phyloP scores from a whole-genome alignment of 2,329 filamentous ascomycete genomes.

The Aureobasidium pullulans region DNA sequence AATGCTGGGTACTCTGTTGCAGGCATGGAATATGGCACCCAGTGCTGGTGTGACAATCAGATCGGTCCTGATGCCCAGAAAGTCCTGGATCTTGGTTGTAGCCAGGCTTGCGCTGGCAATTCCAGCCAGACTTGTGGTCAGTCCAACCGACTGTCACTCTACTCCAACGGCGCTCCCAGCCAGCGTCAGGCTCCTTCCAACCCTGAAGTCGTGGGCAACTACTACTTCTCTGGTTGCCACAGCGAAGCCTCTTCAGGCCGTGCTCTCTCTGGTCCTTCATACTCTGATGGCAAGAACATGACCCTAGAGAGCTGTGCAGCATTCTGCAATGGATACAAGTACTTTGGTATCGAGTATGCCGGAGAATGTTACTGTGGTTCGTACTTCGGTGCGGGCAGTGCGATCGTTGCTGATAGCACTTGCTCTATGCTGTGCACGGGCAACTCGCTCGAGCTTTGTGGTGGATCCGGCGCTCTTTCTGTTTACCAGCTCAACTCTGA shows the following conservation, averaged over 20 bases:
- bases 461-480: conserved; percentile 22
- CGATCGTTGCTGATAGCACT: conserved; percentile 15
- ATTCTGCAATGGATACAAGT: conserved; percentile 30
- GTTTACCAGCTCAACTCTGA: conserved; percentile 20
- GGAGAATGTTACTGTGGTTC: conserved; percentile 31
- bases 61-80: conserved; percentile 22
- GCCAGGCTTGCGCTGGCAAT: conserved; percentile 26
- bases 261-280: conserved; percentile 22
- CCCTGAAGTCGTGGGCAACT: conserved; percentile 23
- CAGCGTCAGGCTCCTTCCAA: conserved; percentile 20
- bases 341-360: conserved; percentile 33
- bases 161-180: conserved; percentile 21
- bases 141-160: conserved; percentile 26
- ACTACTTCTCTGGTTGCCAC: conserved; percentile 25
- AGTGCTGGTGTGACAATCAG: conserved; percentile 30
- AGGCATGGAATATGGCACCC: conserved; percentile 26
- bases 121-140: conserved; percentile 25
- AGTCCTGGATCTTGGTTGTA: conserved; percentile 27
- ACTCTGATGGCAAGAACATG: conserved; percentile 26
- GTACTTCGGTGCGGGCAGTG: conserved; percentile 17
- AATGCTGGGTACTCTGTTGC: conserved; percentile 28
- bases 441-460: conserved; percentile 24
- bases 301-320: conserved; percentile 33
- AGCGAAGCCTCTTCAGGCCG: conserved; percentile 23
- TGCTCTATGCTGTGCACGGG: conserved; percentile 25